Evolutionary conservation across 225 moss, liverwort and hornwort species (phyloP), one percentile per base, ranked within the genome.

Genomic region (Physcomitrellopsis africana): DNA sequence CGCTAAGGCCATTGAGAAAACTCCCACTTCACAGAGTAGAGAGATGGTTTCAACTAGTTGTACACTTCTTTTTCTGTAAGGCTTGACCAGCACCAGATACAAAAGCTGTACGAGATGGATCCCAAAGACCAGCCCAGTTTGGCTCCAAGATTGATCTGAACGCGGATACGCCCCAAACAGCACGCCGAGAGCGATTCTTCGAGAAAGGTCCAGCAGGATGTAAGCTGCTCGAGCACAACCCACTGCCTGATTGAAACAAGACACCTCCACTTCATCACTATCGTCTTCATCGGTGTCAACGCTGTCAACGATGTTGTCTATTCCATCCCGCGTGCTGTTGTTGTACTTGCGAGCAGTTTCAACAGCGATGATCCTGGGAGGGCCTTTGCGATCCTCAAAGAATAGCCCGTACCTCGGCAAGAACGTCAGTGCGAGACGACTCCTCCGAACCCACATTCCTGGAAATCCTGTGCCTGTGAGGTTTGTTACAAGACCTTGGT

Each of bases 341-440:
- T 76, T 69, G 23, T 86, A 77, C 67, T 81, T 60, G 10, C 67
- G 51, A 24, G 85, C 68, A 51, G 14, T 47, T 53, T 65, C 72
- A 20, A 69, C 52, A 24, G 53, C 65, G 60, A 90, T 69, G 60
- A 90, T 54, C 80, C 89, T 91, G 7, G 93, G 93, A 12, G 93
- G 91, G 24, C 91, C 93, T 76, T 93, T 93, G 20, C 89, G 84
- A 70, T 91, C 91, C 86, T 91, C 93, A 61, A 93, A 91, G 41
- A 89, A 82, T 45, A 89, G 70, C 5, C 93, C 93, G 67, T 87
- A 93, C 60, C 87, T 87, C 19, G 87, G 87, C 57, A 93, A 77
- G 65, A 93, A 91, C 56, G 89, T 74, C 2, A 79, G 77, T 7
- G 86, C 84, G 19, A 91, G 80, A 57, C 85, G 89, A 54, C 86